Evolutionary conservation across 257 asterid genomes (phyloP), one percentile per base, ranked within the genome.

Genomic region (Capsicum chinense): DNA sequence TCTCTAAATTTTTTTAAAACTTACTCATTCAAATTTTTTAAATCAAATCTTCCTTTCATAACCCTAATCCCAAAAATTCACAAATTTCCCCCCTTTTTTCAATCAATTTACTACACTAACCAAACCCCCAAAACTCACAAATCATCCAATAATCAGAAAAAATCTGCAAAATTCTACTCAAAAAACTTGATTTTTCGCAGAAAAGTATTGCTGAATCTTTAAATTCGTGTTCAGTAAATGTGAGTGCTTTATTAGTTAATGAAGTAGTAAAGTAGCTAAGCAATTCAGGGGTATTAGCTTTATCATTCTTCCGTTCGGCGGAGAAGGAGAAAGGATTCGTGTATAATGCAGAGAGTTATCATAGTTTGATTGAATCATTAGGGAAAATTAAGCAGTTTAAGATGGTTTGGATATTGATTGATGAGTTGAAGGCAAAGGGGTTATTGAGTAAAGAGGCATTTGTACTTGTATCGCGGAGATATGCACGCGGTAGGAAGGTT

Each of bases 361-460:
- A 95, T 85, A 89, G 90, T 44, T 88, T 94, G 47, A 90, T 95
- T 47, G 99, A 94, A 83, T 90, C 99, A 13, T 11, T 94, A 16
- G 97, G 98, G 42, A 94, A 93, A 80, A 93, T 93, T 85, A 94
- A 88, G 76, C 98, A 94, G 93, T 94, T 95, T 88, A 91, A 89
- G 84, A 88, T 90, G 94, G 90, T 91, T 5, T 95, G 99, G 99
- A 57, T 74, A 14, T 83, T 94, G 81, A 92, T 95, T 76, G 93
- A 91, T 42, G 97, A 94, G 85, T 90, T 94, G 97, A 91, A 88
- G 48, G 63, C 3, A 4, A 89, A 85, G 50, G 93, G 95, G 39
- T 19, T 91, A 3, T 87, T 95, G 35, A 80, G 87, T 19, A 90
- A 87, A 66, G 94, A 89, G 62, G 89, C 97, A 54, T 93, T 95